phyloP scores from a whole-genome alignment of 2,329 filamentous ascomycete genomes.

The Alternaria sp. region DNA sequence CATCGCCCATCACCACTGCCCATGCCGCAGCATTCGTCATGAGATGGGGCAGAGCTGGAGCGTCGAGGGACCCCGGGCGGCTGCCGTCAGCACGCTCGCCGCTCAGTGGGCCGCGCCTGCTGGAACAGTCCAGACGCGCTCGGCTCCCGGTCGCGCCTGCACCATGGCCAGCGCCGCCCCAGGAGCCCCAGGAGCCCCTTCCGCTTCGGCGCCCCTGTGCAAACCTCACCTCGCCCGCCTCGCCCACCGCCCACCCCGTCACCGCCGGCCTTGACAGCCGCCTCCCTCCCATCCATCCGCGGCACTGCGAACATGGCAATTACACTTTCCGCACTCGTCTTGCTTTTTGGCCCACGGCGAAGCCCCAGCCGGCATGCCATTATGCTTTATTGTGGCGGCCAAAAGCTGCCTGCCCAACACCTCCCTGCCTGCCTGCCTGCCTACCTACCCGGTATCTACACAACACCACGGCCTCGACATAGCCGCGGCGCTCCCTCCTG shows the following conservation, averaged over 20 bases:
- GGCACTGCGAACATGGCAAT: slow-evolving; percentile 9
- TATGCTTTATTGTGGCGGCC: slow-evolving; percentile 13
- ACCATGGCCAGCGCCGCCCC: slow-evolving; percentile 31
- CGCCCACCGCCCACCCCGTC: background rate
- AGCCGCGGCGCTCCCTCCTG: background rate
- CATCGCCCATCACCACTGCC: background rate
- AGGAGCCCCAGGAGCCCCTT: slow-evolving; percentile 21
- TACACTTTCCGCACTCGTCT: slow-evolving; percentile 13
- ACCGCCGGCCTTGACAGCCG: slow-evolving; percentile 14
- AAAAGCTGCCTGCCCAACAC: slow-evolving; percentile 9
- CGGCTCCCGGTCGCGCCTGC: slow-evolving; percentile 25
- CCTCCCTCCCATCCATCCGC: background rate
- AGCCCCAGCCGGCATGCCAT: background rate
- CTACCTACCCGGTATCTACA: background rate
- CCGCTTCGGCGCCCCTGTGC: slow-evolving; percentile 27
- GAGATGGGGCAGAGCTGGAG: slow-evolving; percentile 10
- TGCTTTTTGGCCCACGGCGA: slow-evolving; percentile 8
- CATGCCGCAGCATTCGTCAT: background rate
- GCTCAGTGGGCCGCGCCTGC: slow-evolving; percentile 28
- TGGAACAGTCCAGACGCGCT: slow-evolving; percentile 33
- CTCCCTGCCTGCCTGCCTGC: background rate
- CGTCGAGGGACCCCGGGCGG: slow-evolving; percentile 12
- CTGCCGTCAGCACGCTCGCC: slow-evolving; percentile 14
- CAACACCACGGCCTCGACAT: background rate
- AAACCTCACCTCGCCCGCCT: slow-evolving; percentile 11